Conservation (phyloP, 148 eudicot genomes). For the Drosera capensis region DNA sequence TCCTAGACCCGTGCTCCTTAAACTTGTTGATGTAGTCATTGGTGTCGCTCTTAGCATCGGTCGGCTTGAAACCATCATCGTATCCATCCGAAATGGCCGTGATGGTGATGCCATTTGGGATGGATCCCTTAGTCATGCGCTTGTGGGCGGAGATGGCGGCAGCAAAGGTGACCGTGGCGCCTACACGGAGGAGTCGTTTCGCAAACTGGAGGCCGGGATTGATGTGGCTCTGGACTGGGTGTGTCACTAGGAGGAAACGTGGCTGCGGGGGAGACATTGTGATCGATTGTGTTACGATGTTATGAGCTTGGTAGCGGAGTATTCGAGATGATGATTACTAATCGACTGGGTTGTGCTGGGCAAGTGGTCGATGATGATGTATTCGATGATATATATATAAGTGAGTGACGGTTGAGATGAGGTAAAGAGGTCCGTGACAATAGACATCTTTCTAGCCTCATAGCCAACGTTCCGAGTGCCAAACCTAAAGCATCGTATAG, state of each 20-base stretch:
- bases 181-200: conserved; percentile 17
- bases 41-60: conserved; percentile 3
- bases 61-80: conserved; percentile 23
- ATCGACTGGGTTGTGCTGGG: too few relatives aligned
- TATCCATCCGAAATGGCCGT: conserved; percentile 32
- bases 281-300: neutral
- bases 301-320: too few relatives aligned
- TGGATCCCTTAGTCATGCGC: conserved; percentile 7
- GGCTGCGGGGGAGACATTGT: conserved; percentile 13
- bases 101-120: conserved; percentile 18
- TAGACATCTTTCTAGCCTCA: too few relatives aligned
- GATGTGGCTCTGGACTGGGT: conserved; percentile 43
- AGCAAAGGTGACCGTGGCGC: conserved; percentile 26
- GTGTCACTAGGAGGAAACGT: conserved; percentile 32
- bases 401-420: too few relatives aligned
- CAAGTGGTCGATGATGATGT: too few relatives aligned
- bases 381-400: too few relatives aligned
- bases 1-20: conserved; percentile 11
- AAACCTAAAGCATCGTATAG: too few relatives aligned
- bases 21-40: conserved; percentile 7
- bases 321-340: too few relatives aligned
- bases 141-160: conserved; percentile 19
- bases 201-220: conserved; percentile 48
- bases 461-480: too few relatives aligned
- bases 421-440: too few relatives aligned